Evolutionary conservation across 495 filamentous ascomycete species (phyloP).

Genomic region (Penicillium pancosmium): DNA sequence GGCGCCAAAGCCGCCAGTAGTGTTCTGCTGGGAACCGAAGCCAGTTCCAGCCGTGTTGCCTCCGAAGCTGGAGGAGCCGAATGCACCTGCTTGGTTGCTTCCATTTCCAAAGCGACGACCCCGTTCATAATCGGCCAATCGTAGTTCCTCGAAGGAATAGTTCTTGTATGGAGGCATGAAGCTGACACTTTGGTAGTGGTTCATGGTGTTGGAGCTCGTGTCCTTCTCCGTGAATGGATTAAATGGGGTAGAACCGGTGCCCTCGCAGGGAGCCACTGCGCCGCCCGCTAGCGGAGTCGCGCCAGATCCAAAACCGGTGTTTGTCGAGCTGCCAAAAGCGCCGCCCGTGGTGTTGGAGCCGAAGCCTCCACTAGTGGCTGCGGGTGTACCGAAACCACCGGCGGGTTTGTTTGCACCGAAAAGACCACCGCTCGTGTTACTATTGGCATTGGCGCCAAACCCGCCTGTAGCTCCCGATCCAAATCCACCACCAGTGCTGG

Average conservation of each 20-base stretch:
- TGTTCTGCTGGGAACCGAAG: slow-evolving; percentile 44
- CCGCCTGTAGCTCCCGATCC: slow-evolving; percentile 31
- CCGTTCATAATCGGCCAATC: slow-evolving; percentile 85
- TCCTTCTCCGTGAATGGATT: slow-evolving; percentile 83
- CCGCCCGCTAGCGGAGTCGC: slow-evolving; percentile 54
- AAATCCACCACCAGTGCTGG: slow-evolving; percentile 27
- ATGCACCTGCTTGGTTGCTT: slow-evolving; percentile 80
- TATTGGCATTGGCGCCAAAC: slow-evolving; percentile 45
- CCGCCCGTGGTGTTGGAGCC: slow-evolving; percentile 19
- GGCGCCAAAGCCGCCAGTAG: slow-evolving; percentile 56
- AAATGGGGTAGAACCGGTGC: slow-evolving; percentile 79
- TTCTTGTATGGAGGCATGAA: slow-evolving; percentile 86
- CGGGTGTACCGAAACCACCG: slow-evolving; percentile 35
- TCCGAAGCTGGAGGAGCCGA: slow-evolving; percentile 61
- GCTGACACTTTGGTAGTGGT: slow-evolving; percentile 83
- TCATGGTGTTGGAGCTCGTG: slow-evolving; percentile 54
- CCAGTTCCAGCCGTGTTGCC: slow-evolving; percentile 32
- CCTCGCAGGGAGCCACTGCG: slow-evolving; percentile 49
- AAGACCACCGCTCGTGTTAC: slow-evolving; percentile 42
- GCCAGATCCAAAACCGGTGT: slow-evolving; percentile 45
- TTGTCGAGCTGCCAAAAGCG: slow-evolving; percentile 30
- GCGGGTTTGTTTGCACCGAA: slow-evolving; percentile 49
- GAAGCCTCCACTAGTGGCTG: slow-evolving; percentile 22
- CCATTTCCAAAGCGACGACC: slow-evolving; percentile 80
- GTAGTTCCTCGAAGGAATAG: slow-evolving; percentile 87